phyloP scores from a whole-genome alignment of 2,329 filamentous ascomycete species.

The Hypoxylon sp. region DNA sequence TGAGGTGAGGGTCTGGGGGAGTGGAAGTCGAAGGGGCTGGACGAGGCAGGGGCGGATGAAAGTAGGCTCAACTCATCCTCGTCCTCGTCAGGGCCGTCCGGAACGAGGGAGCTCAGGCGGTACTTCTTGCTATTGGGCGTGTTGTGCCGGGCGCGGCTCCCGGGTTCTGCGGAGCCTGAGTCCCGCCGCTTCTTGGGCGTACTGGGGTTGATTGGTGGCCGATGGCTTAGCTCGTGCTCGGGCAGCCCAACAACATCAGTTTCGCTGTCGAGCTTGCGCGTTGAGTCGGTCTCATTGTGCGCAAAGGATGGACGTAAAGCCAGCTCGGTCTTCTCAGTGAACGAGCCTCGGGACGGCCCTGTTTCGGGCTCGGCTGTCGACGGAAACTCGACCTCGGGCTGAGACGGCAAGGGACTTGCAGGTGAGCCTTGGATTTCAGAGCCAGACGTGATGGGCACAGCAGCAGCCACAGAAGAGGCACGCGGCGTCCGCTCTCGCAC shows the following conservation, averaged over 20 bases:
- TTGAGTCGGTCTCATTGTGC: neutral
- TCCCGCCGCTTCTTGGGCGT: constrained; percentile 25
- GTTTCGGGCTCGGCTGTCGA: neutral
- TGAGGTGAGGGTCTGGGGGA: neutral
- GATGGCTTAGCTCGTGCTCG: neutral
- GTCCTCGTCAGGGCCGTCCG: constrained; percentile 33
- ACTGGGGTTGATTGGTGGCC: neutral
- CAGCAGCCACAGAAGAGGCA: constrained; percentile 58
- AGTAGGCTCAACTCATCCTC: constrained; percentile 41
- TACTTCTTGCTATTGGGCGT: constrained; percentile 24
- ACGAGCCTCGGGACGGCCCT: neutral
- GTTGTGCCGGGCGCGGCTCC: constrained; percentile 2
- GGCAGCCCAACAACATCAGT: neutral
- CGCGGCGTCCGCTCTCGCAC: constrained; percentile 56
- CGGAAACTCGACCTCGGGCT: constrained; percentile 38
- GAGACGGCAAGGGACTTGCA: constrained; percentile 45
- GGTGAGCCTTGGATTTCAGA: constrained; percentile 36
- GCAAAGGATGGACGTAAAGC: constrained; percentile 4
- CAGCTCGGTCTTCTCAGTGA: neutral
- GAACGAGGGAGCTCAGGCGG: constrained; percentile 38
- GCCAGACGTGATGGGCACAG: constrained; percentile 53
- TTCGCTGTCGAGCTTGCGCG: neutral
- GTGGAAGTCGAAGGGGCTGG: constrained; percentile 18
- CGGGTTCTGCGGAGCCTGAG: neutral
- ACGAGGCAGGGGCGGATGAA: constrained; percentile 18